Evolutionary conservation across 306 rosid genomes (phyloP).

Genomic region (Notholithocarpus densiflorus): DNA sequence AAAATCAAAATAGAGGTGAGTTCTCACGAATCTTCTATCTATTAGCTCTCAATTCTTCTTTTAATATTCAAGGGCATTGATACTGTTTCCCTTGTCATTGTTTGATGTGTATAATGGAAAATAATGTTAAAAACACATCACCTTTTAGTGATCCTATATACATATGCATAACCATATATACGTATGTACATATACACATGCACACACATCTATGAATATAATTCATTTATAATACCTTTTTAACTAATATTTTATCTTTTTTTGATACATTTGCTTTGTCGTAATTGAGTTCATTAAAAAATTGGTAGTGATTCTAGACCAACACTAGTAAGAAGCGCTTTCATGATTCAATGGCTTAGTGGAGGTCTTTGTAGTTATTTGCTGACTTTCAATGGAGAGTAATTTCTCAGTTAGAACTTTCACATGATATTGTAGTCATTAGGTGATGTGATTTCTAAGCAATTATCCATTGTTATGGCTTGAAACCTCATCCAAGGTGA

Average conservation of each 20-base stretch:
- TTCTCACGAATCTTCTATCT: slow-evolving; percentile 14
- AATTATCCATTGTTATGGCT: neutral
- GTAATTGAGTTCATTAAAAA: neutral
- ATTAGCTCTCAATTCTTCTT: slow-evolving; percentile 7
- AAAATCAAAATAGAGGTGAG: slow-evolving; percentile 72
- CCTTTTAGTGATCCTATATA: neutral
- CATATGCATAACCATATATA: neutral
- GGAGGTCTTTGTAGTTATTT: neutral
- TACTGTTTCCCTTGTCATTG: neutral
- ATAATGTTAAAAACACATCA: neutral
- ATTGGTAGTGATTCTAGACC: neutral
- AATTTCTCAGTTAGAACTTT: neutral
- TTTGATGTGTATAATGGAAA: neutral
- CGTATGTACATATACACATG: neutral
- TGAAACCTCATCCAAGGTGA: neutral
- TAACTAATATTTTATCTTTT: neutral
- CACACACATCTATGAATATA: neutral
- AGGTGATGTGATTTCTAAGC: neutral
- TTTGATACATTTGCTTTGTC: neutral
- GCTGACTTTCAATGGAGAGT: neutral
- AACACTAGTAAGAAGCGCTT: neutral
- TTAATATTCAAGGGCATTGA: neutral
- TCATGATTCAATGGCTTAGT: neutral
- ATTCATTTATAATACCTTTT: neutral
- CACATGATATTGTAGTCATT: neutral